A percentile compares a stretch with the other conserved stretches of the same genome.
Evolutionary conservation across 164 flowering plant species (phyloP).

Genomic region (Echeveria elegans): DNA sequence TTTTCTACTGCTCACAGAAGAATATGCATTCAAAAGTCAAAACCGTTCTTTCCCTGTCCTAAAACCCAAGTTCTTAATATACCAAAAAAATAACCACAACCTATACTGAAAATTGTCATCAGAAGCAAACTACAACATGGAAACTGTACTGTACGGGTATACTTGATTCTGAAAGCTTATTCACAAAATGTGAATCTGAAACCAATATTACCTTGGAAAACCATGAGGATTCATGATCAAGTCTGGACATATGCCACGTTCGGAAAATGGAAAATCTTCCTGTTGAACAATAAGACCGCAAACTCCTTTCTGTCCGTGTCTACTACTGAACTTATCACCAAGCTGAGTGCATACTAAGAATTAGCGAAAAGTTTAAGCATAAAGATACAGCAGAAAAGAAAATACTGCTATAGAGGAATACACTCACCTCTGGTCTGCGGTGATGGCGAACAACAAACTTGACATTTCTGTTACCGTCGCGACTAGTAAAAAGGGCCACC

Average conservation of each 20-base stretch:
- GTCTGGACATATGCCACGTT: conserved; percentile 94
- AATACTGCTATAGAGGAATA: background rate
- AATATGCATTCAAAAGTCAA: background rate
- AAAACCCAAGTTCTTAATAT: background rate
- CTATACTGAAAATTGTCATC: background rate
- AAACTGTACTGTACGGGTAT: background rate
- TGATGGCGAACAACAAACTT: conserved; percentile 76
- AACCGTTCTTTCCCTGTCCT: background rate
- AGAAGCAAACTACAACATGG: background rate
- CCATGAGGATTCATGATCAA: conserved; percentile 99
- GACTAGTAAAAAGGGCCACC: conserved; percentile 61
- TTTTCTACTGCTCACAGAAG: background rate
- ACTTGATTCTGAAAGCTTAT: background rate
- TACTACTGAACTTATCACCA: conserved; percentile 98
- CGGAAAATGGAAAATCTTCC: conserved; percentile 95
- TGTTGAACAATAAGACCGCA: conserved; percentile 90
- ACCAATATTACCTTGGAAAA: conserved; percentile 62
- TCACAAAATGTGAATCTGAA: background rate
- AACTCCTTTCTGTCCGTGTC: conserved; percentile 99
- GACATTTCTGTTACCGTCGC: conserved; percentile 34
- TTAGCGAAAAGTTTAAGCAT: background rate
- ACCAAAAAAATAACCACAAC: background rate
- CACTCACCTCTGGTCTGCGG: conserved; percentile 81
- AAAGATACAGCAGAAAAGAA: background rate
- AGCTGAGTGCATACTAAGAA: conserved; percentile 27